Base-by-base conservation (phyloP, 345 rosid species). In the Boechera stricta region DNA sequence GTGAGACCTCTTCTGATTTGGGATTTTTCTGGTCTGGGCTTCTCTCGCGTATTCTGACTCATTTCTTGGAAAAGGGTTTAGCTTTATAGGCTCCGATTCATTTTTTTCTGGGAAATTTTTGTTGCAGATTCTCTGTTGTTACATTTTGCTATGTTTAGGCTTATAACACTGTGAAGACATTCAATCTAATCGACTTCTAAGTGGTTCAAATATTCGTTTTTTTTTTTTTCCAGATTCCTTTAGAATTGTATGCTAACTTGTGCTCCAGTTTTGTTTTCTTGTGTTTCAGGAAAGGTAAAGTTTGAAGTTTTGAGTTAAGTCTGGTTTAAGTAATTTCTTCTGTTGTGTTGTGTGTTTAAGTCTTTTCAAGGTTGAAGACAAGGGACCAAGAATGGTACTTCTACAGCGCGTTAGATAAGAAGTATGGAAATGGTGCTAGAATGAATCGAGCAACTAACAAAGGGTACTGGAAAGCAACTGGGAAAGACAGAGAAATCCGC, bases 371-470 rank as follows among this genome's bases (percentile, higher is more conserved):
- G 74, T 82, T 94, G 83, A 94, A 89, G 78, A 90, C 88, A 47
- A 84, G 97, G 72, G 97, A 94, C 82, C 98, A 89, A 55, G 98
- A 94, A 59, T 94, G 97, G 97, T 94, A 91, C 86, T 91, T 94
- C 80, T 94, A 80, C 67, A 86, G 97, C 71, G 85, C 88, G 4
- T 61, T 91, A 78, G 98, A 94, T 71, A 90, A 82, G 83, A 94
- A 90, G 80, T 91, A 90, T 57, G 91, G 88, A 0, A 91, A 91
- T 71, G 96, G 98, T 2, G 94, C 87, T 60, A 87, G 97, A 63
- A 90, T 94, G 97, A 94, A 91, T 36, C 77, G 97, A 67, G 91
- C 97, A 0, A 94, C 98, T 1, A 79, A 74, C 36, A 82, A 70
- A 67, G 97, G 98, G 5, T 94, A 91, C 73, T 94, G 98, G 98